These are phyloP conservation scores for Plantago elongata DNA, from an alignment of 257 asterid species.

Conservation along the genomic window DNA sequence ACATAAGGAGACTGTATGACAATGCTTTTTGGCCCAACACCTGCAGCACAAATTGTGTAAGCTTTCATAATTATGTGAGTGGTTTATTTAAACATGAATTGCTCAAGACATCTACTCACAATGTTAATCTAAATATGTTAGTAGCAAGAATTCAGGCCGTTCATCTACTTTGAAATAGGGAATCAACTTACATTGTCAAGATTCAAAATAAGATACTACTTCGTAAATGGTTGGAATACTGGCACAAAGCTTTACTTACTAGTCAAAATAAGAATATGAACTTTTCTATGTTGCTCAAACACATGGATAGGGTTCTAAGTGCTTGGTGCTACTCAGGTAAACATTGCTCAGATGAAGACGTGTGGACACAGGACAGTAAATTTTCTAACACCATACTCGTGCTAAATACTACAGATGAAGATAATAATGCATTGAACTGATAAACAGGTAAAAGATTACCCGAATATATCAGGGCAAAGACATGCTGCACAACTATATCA, in stretches of 20 bases:
- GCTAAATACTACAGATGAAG: neutral
- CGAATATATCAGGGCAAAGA: constrained; percentile 72
- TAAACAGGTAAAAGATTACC: constrained; percentile 43
- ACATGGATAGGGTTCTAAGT: too few species aligned
- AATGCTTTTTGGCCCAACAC: constrained; percentile 72
- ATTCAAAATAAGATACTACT: too few species aligned
- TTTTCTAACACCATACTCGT: neutral
- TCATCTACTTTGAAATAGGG: too few species aligned
- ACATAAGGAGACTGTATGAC: constrained; percentile 96
- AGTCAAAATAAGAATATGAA: too few species aligned
- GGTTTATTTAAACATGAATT: neutral
- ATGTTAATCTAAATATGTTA: neutral
- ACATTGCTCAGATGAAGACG: neutral
- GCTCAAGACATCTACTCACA: neutral
- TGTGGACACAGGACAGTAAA: neutral
- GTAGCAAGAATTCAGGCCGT: neutral
- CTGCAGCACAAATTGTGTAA: constrained; percentile 33
- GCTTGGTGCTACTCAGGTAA: too few species aligned
- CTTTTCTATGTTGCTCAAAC: too few species aligned
- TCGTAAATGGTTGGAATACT: too few species aligned
- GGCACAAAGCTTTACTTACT: too few species aligned
- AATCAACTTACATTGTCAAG: too few species aligned
- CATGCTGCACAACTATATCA: constrained; percentile 79
- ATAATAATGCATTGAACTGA: neutral
- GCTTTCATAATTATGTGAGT: neutral